Conservation (phyloP, 352 stramenopile genomes). For the Globisporangium rhizosaccharum region DNA sequence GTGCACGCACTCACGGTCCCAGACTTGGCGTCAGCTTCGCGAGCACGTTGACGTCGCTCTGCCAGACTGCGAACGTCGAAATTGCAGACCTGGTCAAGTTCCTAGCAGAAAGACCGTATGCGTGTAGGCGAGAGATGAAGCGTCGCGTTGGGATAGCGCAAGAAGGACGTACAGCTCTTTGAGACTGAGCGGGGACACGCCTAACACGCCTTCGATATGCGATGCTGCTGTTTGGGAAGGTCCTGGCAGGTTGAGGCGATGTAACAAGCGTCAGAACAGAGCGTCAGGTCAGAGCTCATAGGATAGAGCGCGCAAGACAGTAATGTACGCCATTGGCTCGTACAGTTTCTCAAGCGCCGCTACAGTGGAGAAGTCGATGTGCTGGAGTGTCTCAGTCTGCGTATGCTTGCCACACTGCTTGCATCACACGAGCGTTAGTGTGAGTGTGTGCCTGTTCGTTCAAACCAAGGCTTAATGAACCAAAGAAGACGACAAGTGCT, state of each 20-base stretch:
- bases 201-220: constrained; percentile 14
- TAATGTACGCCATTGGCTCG: not conserved
- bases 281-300: no score
- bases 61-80: constrained; percentile 11
- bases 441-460: not conserved
- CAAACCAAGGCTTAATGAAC: not conserved
- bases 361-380: constrained; percentile 6
- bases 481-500: not conserved
- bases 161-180: constrained; percentile 1
- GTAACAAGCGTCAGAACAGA: not conserved
- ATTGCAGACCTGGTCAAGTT: not conserved
- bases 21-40: not conserved
- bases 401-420: constrained; percentile 4
- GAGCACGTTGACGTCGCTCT: constrained; percentile 4
- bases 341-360: constrained; percentile 3
- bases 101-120: not conserved
- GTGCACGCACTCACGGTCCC: constrained; percentile 1
- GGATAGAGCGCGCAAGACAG: not conserved
- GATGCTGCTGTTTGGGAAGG: constrained; percentile 10
- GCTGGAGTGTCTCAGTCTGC: constrained; percentile 1
- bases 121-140: not conserved
- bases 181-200: constrained; percentile 7
- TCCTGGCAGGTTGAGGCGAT: not conserved
- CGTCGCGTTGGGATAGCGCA: not conserved
- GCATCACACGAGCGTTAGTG: no score